Conservation (phyloP, 1,284 basidiomycete genomes). For the Pyrrhoderma lamaoense region DNA sequence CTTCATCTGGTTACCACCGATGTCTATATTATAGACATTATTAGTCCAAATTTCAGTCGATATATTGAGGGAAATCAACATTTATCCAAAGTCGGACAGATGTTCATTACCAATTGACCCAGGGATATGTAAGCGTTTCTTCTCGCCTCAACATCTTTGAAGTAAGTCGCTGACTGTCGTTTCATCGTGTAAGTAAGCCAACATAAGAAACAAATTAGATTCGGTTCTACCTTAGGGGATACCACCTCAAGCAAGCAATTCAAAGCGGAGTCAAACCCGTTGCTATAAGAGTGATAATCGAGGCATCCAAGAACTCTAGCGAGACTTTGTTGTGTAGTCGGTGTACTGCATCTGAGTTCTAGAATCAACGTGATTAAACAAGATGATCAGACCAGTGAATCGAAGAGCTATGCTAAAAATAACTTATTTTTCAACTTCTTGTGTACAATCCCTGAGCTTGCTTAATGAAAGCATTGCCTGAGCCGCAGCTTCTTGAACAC, state of each 20-base stretch:
- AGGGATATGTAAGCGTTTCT: conserved; percentile 67
- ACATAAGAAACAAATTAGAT: conserved; percentile 11
- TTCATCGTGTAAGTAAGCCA: conserved; percentile 17
- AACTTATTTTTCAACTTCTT: conserved; percentile 64
- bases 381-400: conserved; percentile 16
- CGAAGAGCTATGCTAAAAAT: conserved; percentile 11
- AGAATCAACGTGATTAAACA: conserved; percentile 48
- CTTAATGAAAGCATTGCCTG: conserved; percentile 61
- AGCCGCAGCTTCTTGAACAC: conserved; percentile 72
- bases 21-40: conserved; percentile 30
- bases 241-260: conserved; percentile 55
- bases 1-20: conserved; percentile 38
- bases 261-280: conserved; percentile 46
- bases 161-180: conserved; percentile 38
- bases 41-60: neutral
- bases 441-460: conserved; percentile 53
- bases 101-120: conserved; percentile 45
- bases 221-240: conserved; percentile 42
- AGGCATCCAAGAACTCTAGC: conserved; percentile 70
- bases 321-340: conserved; percentile 68
- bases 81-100: conserved; percentile 36
- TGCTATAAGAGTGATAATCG: conserved; percentile 52
- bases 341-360: conserved; percentile 51
- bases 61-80: conserved; percentile 34
- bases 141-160: conserved; percentile 56